Base-by-base conservation (phyloP, 805 yeast genomes). In the Saccharomycopsis fibuligera region DNA sequence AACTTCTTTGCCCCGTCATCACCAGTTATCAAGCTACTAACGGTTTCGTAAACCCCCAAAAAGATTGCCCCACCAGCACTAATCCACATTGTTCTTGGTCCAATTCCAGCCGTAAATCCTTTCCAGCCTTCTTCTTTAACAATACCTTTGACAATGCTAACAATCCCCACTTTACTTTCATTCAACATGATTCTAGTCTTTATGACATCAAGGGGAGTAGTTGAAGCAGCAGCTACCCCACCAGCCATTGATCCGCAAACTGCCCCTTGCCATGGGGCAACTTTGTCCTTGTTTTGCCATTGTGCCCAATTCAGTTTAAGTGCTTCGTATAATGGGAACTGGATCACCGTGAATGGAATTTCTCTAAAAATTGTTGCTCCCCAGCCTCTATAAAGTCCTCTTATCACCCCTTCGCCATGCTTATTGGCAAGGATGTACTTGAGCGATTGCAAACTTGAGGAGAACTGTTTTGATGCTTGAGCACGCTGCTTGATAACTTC, bases 21-120 rank as follows among this genome's bases (percentile, higher is more conserved):
- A n/a, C n/a, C n/a, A 16, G 37, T n/a, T 33, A 33, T 33, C 6
- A 33, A 33, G 9, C 38, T 42, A 22, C 35, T 42, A 16, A 79
- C 83, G 21, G 81, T 64, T 65, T 95, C 99, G 61, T 93, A 93
- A 48, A 87, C 86, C 3, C 99, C 99, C 49, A 93, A 70, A 69
- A 95, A 93, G 16, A 95, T 89, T 16, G 98, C 96, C 25, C 99
- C 99, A 19, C 99, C 99, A 3, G 95, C 93, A 67, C 95, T 83
- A 49, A 93, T 91, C 99, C 99, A 93, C 78, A 86, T 73, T 0
- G 97, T 90, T 63, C 99, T 75, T 3, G 99, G 98, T 0, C 96
- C 97, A 24, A 91, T 74, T 12, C 99, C 99, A 43, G 76, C 76
- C 61, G 79, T 76, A 56, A 93, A 88, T 0, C 84, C 88, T 5